Base-by-base conservation (phyloP, 2,329 filamentous ascomycete species). In the Penicillium sp. region DNA sequence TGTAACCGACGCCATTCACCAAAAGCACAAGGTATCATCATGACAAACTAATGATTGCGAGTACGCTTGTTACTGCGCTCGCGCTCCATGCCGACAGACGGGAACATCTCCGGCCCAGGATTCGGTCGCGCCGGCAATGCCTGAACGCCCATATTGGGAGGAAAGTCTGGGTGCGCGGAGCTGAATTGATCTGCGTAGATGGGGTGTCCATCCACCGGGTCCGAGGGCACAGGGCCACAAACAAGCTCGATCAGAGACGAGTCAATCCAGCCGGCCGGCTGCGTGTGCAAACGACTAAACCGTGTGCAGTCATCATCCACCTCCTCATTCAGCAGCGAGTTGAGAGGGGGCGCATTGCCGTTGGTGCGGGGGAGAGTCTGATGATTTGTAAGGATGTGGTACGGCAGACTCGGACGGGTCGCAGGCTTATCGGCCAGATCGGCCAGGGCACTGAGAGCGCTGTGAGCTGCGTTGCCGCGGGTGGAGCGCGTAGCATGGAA, bases 401-500 rank as follows among this genome's bases (percentile, higher is more conserved):
- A 70, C 3, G 68, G 68, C 13, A 71, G 58, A 17, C 65, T 64
- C 6, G 67, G 68, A 2, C 68, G 64, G 2, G 65, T 64, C 2
- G 66, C 66, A 8, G 65, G 62, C 42, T 70, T 71, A 35, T 71
- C 71, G 0, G 75, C 73, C 13, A 79, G 66, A 43, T 79, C 74
- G 9, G 71, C 72, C 27, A 81, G 66, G 5, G 75, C 70, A 34
- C 71, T 75, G 37, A 75, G 67, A 4, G 71, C 67, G 45, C 73
- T 65, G 58, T 75, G 64, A 9, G 49, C 49, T 37, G 71, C 72
- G 37, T 71, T 72, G 4, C 67, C 72, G 30, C 70, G 66, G 6
- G 69, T 72, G 4, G 67, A 76, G 28, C 60, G 75, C 55, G 68
- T 82, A 61, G 60, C 76, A 64, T 73, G 70, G 50, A 64, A 65